Evolutionary conservation across 2,329 filamentous ascomycete genomes (phyloP).

Genomic region (Verticillium tricorpus): DNA sequence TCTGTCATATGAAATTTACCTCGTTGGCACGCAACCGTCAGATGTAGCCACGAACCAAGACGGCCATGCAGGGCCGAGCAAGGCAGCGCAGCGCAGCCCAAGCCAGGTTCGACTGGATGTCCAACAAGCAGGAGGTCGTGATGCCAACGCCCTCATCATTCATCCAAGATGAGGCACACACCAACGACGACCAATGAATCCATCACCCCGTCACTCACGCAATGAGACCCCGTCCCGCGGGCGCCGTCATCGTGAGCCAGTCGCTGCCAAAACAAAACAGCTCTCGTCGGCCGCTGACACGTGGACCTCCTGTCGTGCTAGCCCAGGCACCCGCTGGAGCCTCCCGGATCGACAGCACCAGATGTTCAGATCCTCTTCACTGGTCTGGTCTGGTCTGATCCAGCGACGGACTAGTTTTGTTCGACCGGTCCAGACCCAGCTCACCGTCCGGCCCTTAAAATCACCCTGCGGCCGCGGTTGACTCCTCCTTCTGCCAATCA

Average conservation of each 20-base stretch:
- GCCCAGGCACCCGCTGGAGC: neutral
- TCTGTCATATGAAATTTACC: neutral
- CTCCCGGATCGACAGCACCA: neutral
- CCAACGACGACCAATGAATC: neutral
- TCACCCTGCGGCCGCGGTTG: no score
- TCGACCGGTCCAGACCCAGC: neutral
- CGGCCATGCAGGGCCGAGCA: neutral
- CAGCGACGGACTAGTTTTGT: neutral
- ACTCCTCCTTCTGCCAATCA: no score
- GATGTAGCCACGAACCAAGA: neutral
- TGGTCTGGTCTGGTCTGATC: neutral
- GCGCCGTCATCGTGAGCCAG: neutral
- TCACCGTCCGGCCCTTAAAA: no score
- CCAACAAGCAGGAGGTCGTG: neutral
- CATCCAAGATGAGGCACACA: neutral
- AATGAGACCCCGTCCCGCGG: neutral
- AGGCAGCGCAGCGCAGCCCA: neutral
- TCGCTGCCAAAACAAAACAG: neutral
- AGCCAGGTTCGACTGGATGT: neutral
- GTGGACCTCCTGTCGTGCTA: neutral
- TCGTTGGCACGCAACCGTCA: neutral
- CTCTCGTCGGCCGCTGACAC: neutral
- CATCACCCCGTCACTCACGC: neutral
- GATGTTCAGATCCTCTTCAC: neutral
- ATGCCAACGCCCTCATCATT: neutral